Evolutionary conservation across 345 rosid genomes (phyloP), one percentile per base, ranked within the genome.

Genomic region (Noccaea bulbosa): DNA sequence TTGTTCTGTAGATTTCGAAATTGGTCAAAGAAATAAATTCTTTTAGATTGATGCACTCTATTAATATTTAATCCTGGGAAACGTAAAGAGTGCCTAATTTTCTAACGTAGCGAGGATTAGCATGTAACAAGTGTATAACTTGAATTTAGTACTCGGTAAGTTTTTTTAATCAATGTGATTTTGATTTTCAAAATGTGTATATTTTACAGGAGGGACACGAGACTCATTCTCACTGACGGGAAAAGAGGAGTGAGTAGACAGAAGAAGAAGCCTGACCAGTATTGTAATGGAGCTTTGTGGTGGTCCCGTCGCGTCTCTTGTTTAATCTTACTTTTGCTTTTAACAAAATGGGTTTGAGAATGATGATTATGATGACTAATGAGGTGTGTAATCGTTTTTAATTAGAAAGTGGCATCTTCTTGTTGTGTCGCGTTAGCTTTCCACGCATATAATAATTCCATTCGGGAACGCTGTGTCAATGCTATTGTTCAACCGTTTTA

Each of bases 141-240:
- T 33, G 2, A 16, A 11, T 34, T 8, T 11, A 27, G 3, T 27
- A 27, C 30, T 27, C 30, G 30, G 30, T 27, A 2, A 27, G 30
- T 3, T 27, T 27, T 27, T 5, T 15, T 17, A 17, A n/a, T n/a
- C 38, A 53, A 8, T 11, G 3, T 39, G 50, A 44, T 14, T 62
- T 59, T 56, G 32, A 11, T 1, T 54, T 15, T 55, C n/a, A 9
- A 59, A 59, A 67, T 57, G 38, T 22, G 4, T 35, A 5, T 54
- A 2, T 57, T 27, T n/a, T 27, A 2, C 32, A 71, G 75, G 75
- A 72, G 6, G 76, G 70, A 45, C 76, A 63, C 70, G 64, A 63
- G 61, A 41, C 70, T 35, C 76, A 55, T 35, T 44, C 53, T 44
- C 72, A 72, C 22, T 62, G 63, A 62, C 0, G 12, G 34, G 22